Percentiles rank a stretch among this genome's conserved stretches.
Conservation (phyloP, 257 asterid genomes). For the Nicotiana tomentosiformis region DNA sequence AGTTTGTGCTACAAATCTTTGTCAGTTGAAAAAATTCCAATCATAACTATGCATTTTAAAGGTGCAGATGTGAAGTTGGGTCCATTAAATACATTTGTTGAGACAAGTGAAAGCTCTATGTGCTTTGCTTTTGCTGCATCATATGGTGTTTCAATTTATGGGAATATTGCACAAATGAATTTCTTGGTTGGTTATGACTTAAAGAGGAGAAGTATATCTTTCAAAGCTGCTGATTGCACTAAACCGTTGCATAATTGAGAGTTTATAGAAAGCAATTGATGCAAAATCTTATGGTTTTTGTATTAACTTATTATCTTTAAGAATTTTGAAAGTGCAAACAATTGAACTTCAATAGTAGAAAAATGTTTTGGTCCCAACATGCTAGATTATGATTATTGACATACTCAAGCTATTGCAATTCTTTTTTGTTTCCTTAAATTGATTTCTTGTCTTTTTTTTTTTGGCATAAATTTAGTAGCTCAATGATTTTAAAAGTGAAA, state of each 20-base stretch:
- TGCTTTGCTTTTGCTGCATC: constrained; percentile 43
- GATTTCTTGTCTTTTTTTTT: too few species aligned
- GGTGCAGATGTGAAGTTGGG: constrained; percentile 56
- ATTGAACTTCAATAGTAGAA: too few species aligned
- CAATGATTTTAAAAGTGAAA: too few species aligned
- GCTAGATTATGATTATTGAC: too few species aligned
- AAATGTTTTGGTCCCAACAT: too few species aligned
- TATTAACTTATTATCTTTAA: background rate
- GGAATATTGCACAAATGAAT: constrained; percentile 29
- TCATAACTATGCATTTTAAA: constrained; percentile 41
- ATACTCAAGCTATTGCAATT: too few species aligned
- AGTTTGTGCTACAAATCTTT: constrained; percentile 30
- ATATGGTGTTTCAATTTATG: constrained; percentile 16
- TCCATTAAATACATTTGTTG: constrained; percentile 25
- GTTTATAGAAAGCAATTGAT: too few species aligned
- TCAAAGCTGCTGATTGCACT: constrained; percentile 16
- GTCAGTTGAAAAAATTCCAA: constrained; percentile 16
- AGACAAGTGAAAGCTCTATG: constrained; percentile 8
- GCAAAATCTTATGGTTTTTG: background rate
- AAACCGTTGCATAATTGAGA: background rate
- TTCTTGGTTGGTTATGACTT: constrained; percentile 24
- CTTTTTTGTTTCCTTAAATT: too few species aligned
- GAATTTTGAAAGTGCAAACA: too few species aligned
- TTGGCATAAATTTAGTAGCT: too few species aligned
- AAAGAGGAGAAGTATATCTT: background rate